Percentiles rank a stretch among this genome's conserved stretches.
phyloP scores from a whole-genome alignment of 106 monocot species.

The Dendrobium huoshanense region DNA sequence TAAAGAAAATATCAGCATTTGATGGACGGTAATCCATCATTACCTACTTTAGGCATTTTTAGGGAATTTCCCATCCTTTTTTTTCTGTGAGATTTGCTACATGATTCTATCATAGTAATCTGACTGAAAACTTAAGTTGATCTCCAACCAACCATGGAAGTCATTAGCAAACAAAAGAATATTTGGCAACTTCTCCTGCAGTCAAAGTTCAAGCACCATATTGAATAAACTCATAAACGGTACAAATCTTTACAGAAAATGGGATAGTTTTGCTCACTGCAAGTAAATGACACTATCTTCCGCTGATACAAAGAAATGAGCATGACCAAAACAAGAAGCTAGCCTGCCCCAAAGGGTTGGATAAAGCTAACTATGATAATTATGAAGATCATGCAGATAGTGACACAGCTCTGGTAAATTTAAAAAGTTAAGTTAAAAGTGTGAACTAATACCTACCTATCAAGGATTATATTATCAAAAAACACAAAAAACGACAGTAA shows the following conservation, averaged over 20 bases:
- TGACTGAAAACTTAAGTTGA: too few relatives aligned
- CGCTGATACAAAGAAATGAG: too few relatives aligned
- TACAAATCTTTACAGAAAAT: not conserved
- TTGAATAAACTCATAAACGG: not conserved
- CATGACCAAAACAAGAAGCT: not conserved
- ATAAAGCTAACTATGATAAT: not conserved
- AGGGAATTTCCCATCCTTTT: too few relatives aligned
- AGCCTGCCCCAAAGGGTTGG: not conserved
- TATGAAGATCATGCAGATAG: not conserved
- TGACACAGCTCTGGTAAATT: not conserved
- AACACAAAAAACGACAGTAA: not conserved
- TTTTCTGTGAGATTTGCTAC: too few relatives aligned
- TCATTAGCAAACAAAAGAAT: not conserved
- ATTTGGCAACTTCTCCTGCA: not conserved
- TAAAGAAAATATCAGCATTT: too few relatives aligned
- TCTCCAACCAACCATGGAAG: too few relatives aligned
- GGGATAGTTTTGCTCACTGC: not conserved
- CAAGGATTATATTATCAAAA: not conserved
- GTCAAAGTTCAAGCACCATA: not conserved
- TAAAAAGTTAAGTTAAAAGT: not conserved
- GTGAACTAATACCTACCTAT: not conserved
- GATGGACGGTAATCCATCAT: too few relatives aligned
- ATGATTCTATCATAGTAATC: too few relatives aligned
- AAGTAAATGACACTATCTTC: too few relatives aligned
- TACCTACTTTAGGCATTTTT: too few relatives aligned